These are phyloP conservation scores for Vachellia pachyceras DNA, from an alignment of 306 rosid species.

Conservation along the genomic window DNA sequence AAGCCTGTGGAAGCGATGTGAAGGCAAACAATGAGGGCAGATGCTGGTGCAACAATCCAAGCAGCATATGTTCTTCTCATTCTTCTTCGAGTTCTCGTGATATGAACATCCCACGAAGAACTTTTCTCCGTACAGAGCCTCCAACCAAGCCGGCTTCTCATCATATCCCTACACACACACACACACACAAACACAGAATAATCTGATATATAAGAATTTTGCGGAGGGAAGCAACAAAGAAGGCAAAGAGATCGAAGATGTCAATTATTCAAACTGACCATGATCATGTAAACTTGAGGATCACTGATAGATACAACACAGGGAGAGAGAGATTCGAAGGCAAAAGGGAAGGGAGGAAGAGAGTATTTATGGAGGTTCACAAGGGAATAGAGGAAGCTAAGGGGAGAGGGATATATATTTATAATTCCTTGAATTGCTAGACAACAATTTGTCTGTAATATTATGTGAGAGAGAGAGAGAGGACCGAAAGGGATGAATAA, in stretches of 20 bases:
- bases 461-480: conserved; percentile 17
- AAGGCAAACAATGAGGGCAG: conserved; percentile 92
- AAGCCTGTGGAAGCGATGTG: conserved; percentile 88
- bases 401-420: conserved; percentile 50
- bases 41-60: conserved; percentile 94
- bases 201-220: conserved; percentile 4
- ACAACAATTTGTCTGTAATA: conserved; percentile 50
- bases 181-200: neutral
- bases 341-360: conserved; percentile 43
- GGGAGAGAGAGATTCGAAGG: conserved; percentile 11
- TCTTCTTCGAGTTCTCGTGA: conserved; percentile 87
- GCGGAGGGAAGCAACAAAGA: neutral
- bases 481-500: conserved; percentile 36
- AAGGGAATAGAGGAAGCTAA: conserved; percentile 45
- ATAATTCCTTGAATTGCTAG: conserved; percentile 58
- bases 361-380: conserved; percentile 79
- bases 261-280: conserved; percentile 52
- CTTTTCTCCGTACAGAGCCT: conserved; percentile 77
- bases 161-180: conserved; percentile 54
- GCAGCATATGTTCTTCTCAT: conserved; percentile 92
- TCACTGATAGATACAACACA: neutral
- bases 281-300: conserved; percentile 49
- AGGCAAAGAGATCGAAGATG: neutral
- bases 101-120: conserved; percentile 82
- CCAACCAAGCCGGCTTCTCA: conserved; percentile 98